Conservation (phyloP, 2,329 filamentous ascomycete species). For the Onygenales sp. region DNA sequence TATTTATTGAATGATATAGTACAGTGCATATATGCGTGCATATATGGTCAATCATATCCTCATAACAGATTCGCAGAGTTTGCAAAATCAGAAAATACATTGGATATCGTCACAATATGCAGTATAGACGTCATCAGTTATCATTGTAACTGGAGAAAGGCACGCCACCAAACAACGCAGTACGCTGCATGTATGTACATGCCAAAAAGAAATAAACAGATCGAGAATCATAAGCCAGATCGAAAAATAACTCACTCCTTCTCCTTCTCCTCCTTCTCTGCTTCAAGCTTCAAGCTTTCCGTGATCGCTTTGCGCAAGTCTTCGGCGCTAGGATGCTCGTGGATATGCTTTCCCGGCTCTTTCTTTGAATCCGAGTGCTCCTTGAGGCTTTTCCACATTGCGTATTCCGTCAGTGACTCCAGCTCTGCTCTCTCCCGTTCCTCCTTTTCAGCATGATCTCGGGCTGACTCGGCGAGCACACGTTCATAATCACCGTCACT, state of each 20-base stretch:
- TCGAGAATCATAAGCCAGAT: background rate
- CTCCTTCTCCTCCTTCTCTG: background rate
- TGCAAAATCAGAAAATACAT: no score
- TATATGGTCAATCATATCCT: no score
- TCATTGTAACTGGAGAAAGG: no score
- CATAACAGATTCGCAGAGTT: no score
- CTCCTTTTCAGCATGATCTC: conserved; percentile 33
- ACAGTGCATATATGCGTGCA: no score
- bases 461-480: conserved; percentile 15
- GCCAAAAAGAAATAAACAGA: no score
- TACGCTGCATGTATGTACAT: no score
- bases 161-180: no score
- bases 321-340: background rate
- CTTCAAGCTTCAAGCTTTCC: background rate
- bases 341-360: background rate
- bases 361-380: conserved; percentile 1
- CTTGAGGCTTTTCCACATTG: conserved; percentile 62
- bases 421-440: conserved; percentile 50
- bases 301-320: background rate
- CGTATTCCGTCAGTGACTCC: conserved; percentile 64
- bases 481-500: conserved; percentile 22
- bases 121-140: no score
- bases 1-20: no score
- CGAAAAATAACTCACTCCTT: background rate
- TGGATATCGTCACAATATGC: no score